Conservation (phyloP, 108 stramenopile species). For the Cyclotella sp. region DNA sequence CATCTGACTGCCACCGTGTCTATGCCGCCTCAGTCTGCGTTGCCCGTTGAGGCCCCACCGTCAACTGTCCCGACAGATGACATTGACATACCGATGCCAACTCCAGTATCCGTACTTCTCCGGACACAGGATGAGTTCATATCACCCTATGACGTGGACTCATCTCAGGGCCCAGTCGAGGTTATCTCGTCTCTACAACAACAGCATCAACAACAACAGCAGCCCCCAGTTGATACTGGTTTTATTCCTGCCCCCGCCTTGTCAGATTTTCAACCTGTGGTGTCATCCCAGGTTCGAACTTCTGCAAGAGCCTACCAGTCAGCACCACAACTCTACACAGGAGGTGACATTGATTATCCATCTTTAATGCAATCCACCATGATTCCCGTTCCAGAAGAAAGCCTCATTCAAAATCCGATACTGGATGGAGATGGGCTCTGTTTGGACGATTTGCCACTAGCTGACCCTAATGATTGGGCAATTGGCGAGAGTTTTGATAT, state of each 20-base stretch:
- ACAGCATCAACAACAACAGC: constrained; percentile 13
- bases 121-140: constrained; percentile 52
- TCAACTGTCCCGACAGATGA: constrained; percentile 28
- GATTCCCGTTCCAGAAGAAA: constrained; percentile 39
- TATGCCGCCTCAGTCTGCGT: background rate
- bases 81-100: constrained; percentile 59
- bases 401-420: constrained; percentile 15
- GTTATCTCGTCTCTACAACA: constrained; percentile 5
- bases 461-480: constrained; percentile 45
- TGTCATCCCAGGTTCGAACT: background rate
- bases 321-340: constrained; percentile 31
- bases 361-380: constrained; percentile 15
- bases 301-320: constrained; percentile 27
- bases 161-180: constrained; percentile 8
- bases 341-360: constrained; percentile 11
- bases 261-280: constrained; percentile 8
- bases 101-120: constrained; percentile 51
- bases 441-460: constrained; percentile 44
- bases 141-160: constrained; percentile 13
- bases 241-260: constrained; percentile 10
- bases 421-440: constrained; percentile 11
- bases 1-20: background rate
- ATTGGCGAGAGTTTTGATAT: constrained; percentile 47
- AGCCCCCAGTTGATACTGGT: constrained; percentile 1
- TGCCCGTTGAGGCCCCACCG: background rate